Conservation (phyloP, 192 early-diverging fungal species). For the Paraglomus occultum region DNA sequence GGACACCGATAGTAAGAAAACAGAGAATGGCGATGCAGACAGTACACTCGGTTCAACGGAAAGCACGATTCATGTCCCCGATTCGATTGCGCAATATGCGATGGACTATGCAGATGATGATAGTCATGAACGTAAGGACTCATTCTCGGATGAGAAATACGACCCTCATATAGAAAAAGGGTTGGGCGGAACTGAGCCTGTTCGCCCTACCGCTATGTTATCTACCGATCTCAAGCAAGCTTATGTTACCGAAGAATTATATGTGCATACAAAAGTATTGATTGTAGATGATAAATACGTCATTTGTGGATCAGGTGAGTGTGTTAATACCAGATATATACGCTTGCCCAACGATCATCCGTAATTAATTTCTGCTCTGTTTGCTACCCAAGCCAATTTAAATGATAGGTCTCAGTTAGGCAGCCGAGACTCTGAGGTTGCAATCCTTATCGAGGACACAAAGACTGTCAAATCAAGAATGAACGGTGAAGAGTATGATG, state of each 20-base stretch:
- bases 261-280: slow-evolving; percentile 86
- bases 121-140: background rate
- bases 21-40: slow-evolving; percentile 24
- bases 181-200: background rate
- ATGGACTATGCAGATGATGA: no score
- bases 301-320: slow-evolving; percentile 70
- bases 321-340: background rate
- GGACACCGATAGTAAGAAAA: slow-evolving; percentile 18
- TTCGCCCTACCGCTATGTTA: background rate
- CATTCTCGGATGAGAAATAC: slow-evolving; percentile 6
- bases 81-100: background rate
- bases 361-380: background rate
- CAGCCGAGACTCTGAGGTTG: slow-evolving; percentile 86
- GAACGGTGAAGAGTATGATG: slow-evolving; percentile 74
- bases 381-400: slow-evolving; percentile 64
- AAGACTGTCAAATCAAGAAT: slow-evolving; percentile 65
- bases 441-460: slow-evolving; percentile 76
- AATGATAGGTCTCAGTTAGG: slow-evolving; percentile 91
- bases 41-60: slow-evolving; percentile 2
- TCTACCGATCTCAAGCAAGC: slow-evolving; percentile 25
- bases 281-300: slow-evolving; percentile 84
- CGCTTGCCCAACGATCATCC: background rate
- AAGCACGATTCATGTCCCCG: background rate
- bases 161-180: background rate
- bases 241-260: slow-evolving; percentile 78